Percentiles rank a stretch among this genome's conserved stretches.
phyloP scores from a whole-genome alignment of 2,329 filamentous ascomycete species.

The Colletotrichum orchidophilum region DNA sequence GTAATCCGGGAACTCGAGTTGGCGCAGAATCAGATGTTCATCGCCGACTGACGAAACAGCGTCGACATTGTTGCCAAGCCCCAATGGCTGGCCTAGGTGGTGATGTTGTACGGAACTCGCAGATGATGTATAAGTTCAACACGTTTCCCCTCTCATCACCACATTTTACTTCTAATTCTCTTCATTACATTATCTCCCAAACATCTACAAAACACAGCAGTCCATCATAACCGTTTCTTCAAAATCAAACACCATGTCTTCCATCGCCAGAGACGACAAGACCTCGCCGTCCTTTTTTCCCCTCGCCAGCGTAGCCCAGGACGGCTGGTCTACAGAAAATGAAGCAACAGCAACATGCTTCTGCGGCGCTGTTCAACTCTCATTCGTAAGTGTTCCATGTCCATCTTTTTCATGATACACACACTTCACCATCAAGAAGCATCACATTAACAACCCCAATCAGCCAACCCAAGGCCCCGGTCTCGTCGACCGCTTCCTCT shows the following conservation, averaged over 20 bases:
- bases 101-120: neutral
- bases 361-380: conserved; percentile 65
- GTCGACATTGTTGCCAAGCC: neutral
- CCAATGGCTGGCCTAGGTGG: neutral
- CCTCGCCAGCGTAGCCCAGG: conserved; percentile 40
- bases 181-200: neutral
- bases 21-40: neutral
- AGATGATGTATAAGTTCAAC: neutral
- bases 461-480: conserved; percentile 56
- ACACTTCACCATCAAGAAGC: neutral
- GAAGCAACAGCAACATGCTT: conserved; percentile 67
- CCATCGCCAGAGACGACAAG: neutral
- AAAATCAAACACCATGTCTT: neutral
- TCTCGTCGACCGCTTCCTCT: conserved; percentile 62
- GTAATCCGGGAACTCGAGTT: neutral
- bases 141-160: neutral
- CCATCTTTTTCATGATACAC: neutral
- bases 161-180: neutral
- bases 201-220: neutral
- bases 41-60: neutral
- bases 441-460: neutral
- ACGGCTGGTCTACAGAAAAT: conserved; percentile 55
- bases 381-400: conserved; percentile 52
- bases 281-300: conserved; percentile 44
- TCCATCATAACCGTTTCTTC: too few relatives aligned